Evolutionary conservation across 345 rosid species (phyloP).

Genomic region (Diplotaxis tenuifolia): DNA sequence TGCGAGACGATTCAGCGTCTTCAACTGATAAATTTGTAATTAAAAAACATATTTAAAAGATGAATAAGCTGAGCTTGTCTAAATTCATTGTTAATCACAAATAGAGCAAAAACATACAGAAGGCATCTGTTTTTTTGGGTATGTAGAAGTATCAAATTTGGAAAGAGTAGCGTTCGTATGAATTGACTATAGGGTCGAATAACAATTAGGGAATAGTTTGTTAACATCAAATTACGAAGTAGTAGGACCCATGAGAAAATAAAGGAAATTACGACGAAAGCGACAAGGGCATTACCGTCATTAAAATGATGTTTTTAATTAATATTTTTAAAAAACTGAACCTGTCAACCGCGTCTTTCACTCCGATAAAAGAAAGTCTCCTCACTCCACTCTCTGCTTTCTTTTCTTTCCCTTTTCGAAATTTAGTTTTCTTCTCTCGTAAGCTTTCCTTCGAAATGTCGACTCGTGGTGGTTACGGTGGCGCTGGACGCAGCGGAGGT

Average conservation of each 20-base stretch:
- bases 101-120: background rate
- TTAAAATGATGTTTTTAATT: background rate
- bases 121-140: background rate
- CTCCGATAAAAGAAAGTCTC: background rate
- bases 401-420: background rate
- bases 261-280: background rate
- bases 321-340: background rate
- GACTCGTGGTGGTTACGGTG: constrained; percentile 18
- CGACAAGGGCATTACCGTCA: background rate
- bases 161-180: background rate
- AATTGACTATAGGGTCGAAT: background rate
- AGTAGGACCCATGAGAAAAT: background rate
- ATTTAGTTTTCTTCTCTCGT: background rate
- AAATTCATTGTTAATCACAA: background rate
- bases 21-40: background rate
- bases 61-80: background rate
- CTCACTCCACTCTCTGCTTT: background rate
- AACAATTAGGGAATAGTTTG: background rate
- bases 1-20: background rate
- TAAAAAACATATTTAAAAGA: background rate
- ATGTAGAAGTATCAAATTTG: background rate
- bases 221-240: background rate
- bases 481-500: background rate
- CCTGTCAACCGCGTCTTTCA: background rate
- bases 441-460: constrained; percentile 19